Evolutionary conservation across 2,329 filamentous ascomycete species (phyloP).

Genomic region (Blastomyces parvus): DNA sequence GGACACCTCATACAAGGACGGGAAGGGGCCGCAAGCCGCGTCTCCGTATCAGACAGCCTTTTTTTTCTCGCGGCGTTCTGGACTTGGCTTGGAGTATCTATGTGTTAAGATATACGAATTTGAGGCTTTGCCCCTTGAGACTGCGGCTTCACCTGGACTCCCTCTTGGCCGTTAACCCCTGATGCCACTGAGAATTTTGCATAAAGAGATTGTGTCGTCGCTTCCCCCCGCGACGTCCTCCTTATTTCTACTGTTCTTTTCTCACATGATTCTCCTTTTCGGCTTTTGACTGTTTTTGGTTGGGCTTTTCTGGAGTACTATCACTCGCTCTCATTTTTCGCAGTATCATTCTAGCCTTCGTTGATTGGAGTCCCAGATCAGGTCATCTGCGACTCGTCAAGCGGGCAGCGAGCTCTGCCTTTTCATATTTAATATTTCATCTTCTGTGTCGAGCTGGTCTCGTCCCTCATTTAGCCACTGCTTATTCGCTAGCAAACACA

Average conservation of each 20-base stretch:
- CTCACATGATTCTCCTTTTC: neutral
- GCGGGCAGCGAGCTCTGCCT: conserved; percentile 3
- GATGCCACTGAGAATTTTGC: neutral
- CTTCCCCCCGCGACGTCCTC: neutral
- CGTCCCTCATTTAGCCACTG: neutral
- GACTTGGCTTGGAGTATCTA: neutral
- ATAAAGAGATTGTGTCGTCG: neutral
- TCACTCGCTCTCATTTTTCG: neutral
- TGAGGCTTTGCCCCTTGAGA: neutral
- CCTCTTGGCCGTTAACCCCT: too few species aligned
- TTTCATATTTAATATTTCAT: neutral
- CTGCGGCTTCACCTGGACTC: neutral
- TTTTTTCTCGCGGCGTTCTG: neutral
- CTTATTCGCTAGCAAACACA: neutral
- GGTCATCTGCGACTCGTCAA: neutral
- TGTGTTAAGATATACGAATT: neutral
- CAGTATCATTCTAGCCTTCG: neutral
- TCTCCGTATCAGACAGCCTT: neutral
- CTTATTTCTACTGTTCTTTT: neutral
- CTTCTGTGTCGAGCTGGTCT: conserved; percentile 6
- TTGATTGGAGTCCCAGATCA: neutral
- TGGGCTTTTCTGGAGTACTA: neutral
- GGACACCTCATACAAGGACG: neutral
- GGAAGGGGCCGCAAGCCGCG: neutral
- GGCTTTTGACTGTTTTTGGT: neutral